These are phyloP conservation scores for Myriosclerotinia scirpicola DNA, from an alignment of 2,329 filamentous ascomycete genomes.

Conservation along the genomic window DNA sequence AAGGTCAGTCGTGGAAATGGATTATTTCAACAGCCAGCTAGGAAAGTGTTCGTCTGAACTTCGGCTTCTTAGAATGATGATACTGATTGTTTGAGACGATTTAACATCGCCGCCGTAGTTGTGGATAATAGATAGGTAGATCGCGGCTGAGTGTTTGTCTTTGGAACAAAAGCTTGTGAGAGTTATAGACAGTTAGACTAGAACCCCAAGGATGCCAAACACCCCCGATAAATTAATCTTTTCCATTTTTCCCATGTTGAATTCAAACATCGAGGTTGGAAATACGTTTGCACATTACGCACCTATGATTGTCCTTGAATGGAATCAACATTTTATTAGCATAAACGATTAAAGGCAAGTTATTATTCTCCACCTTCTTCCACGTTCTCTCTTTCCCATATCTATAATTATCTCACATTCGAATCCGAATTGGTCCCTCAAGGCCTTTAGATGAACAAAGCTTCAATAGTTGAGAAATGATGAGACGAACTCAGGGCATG, in stretches of 20 bases:
- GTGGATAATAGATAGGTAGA: conserved; percentile 4
- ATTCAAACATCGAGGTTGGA: background rate
- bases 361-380: conserved; percentile 2
- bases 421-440: background rate
- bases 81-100: background rate
- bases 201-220: conserved; percentile 3
- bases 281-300: background rate
- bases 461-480: conserved; percentile 16
- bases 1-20: background rate
- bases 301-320: conserved; percentile 6
- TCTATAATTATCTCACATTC: conserved; percentile 18
- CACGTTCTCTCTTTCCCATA: conserved; percentile 7
- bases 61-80: background rate
- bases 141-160: conserved; percentile 11
- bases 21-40: background rate
- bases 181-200: background rate
- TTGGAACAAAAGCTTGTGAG: conserved; percentile 9
- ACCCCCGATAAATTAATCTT: background rate
- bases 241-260: background rate
- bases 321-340: background rate
- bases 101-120: background rate
- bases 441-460: conserved; percentile 13
- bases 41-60: conserved; percentile 1
- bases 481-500: conserved; percentile 19
- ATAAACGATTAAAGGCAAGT: background rate